phyloP scores from a whole-genome alignment of 2,329 filamentous ascomycete genomes.

The Raffaelea albimanens region DNA sequence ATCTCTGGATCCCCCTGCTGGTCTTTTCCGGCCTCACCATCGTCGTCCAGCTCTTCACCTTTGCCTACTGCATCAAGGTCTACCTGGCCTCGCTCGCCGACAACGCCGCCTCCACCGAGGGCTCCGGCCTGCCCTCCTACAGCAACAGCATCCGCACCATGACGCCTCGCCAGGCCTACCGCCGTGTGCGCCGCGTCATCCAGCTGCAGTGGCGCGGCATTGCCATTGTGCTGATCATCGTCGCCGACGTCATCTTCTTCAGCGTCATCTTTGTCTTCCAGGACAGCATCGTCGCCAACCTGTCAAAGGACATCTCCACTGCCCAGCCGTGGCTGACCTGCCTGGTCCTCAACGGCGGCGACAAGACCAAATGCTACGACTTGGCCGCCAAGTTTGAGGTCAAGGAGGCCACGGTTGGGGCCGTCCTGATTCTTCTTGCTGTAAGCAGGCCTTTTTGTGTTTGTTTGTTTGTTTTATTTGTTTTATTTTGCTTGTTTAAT shows the following conservation, averaged over 20 bases:
- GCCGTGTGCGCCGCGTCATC: conserved; percentile 75
- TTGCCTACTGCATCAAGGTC: conserved; percentile 88
- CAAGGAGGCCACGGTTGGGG: conserved; percentile 65
- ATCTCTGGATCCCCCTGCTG: conserved; percentile 85
- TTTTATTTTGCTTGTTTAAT: conserved; percentile 12
- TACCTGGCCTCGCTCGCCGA: conserved; percentile 80
- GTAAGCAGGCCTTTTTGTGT: conserved; percentile 55
- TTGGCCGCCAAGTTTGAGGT: conserved; percentile 56
- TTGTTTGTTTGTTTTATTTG: neutral
- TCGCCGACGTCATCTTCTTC: conserved; percentile 89
- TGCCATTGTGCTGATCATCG: conserved; percentile 78
- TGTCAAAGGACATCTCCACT: conserved; percentile 41
- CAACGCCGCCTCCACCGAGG: conserved; percentile 58
- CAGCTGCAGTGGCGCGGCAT: conserved; percentile 93
- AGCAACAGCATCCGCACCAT: conserved; percentile 65
- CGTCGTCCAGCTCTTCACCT: conserved; percentile 75
- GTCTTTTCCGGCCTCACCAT: conserved; percentile 67
- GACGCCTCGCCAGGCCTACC: conserved; percentile 79
- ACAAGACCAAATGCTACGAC: conserved; percentile 58
- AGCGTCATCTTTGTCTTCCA: conserved; percentile 83
- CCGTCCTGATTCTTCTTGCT: conserved; percentile 73
- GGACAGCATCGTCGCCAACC: conserved; percentile 58
- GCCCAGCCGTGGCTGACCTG: conserved; percentile 63
- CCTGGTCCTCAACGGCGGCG: conserved; percentile 44
- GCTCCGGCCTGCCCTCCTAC: conserved; percentile 66